Evolutionary conservation across 164 flowering plant genomes (phyloP).

Genomic region (Nymphaea thermarum): DNA sequence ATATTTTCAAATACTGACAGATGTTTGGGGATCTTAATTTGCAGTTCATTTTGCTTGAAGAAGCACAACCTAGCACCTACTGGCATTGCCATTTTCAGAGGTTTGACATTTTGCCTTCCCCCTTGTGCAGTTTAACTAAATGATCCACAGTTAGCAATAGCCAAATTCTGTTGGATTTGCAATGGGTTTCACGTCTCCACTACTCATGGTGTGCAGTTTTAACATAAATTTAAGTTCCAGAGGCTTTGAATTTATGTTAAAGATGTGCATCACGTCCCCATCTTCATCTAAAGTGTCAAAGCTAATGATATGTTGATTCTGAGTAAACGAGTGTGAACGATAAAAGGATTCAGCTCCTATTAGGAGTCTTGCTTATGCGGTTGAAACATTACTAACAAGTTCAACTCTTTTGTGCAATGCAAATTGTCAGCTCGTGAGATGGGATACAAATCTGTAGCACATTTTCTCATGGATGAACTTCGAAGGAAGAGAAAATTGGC

Average conservation of each 20-base stretch:
- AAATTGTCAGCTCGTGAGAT: slow-evolving; percentile 24
- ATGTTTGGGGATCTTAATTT: not conserved
- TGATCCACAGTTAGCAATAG: not conserved
- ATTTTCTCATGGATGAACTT: slow-evolving; percentile 14
- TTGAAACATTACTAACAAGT: not conserved
- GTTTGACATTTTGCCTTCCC: slow-evolving; percentile 12
- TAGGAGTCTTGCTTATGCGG: no score
- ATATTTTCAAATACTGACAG: not conserved
- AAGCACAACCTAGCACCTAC: slow-evolving; percentile 49
- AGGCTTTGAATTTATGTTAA: no score
- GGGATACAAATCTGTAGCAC: slow-evolving; percentile 53
- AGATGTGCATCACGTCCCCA: no score
- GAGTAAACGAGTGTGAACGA: no score
- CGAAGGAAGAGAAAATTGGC: not conserved
- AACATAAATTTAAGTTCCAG: no score
- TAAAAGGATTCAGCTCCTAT: no score
- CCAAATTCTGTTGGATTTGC: not conserved
- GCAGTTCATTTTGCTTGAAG: slow-evolving; percentile 42
- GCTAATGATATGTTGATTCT: no score
- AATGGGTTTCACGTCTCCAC: no score
- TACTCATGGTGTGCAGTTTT: no score
- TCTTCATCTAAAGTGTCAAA: no score
- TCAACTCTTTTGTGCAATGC: slow-evolving; percentile 1
- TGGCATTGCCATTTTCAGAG: slow-evolving; percentile 47
- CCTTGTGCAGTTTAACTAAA: not conserved